These are phyloP conservation scores for Aspergillus pseudoglaucus DNA, from an alignment of 2,329 filamentous ascomycete genomes.

Conservation along the genomic window DNA sequence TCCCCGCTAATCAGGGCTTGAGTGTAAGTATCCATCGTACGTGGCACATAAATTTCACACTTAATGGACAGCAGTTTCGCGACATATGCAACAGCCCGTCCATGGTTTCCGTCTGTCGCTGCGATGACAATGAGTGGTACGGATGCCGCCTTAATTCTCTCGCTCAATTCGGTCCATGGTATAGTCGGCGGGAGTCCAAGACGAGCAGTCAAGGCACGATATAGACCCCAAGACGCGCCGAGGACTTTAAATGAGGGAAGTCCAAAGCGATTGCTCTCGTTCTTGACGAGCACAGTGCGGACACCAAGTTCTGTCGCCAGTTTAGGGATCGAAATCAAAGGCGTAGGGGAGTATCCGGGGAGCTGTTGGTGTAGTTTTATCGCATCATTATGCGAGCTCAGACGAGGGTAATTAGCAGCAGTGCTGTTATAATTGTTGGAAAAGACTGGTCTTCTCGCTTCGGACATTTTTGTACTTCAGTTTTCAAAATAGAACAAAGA, in stretches of 20 bases:
- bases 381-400: slow-evolving; percentile 6
- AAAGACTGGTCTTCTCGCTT: slow-evolving; percentile 19
- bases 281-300: slow-evolving; percentile 58
- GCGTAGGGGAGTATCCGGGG: slow-evolving; percentile 52
- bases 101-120: slow-evolving; percentile 71
- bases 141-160: slow-evolving; percentile 19
- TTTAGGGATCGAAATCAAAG: slow-evolving; percentile 46
- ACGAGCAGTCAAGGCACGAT: slow-evolving; percentile 47
- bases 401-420: slow-evolving; percentile 8
- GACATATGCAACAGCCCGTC: slow-evolving; percentile 66
- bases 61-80: slow-evolving; percentile 51
- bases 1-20: slow-evolving; percentile 53
- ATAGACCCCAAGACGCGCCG: slow-evolving; percentile 68
- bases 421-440: slow-evolving; percentile 15
- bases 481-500: too few species aligned
- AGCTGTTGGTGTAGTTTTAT: slow-evolving; percentile 52
- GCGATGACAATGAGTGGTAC: slow-evolving; percentile 48
- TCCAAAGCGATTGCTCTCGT: slow-evolving; percentile 62
- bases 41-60: slow-evolving; percentile 58
- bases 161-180: slow-evolving; percentile 40
- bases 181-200: slow-evolving; percentile 41
- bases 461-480: background rate
- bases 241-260: slow-evolving; percentile 75
- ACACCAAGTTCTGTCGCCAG: slow-evolving; percentile 56
- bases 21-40: slow-evolving; percentile 50